These are phyloP conservation scores for Colletotrichum brevisporum DNA, from an alignment of 2,329 filamentous ascomycete genomes.

Conservation along the genomic window DNA sequence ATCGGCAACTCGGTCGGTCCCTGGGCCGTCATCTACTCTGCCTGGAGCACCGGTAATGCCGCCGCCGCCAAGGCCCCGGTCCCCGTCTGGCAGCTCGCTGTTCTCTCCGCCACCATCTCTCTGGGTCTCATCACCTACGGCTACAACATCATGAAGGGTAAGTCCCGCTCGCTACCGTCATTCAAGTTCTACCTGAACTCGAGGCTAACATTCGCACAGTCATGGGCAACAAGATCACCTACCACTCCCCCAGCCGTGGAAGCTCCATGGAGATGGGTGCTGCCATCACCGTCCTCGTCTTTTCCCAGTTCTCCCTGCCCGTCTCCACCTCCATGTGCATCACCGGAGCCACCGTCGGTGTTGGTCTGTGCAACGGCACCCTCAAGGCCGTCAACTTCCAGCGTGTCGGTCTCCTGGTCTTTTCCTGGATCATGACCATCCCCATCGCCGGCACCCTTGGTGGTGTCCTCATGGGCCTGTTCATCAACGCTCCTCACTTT, in stretches of 20 bases:
- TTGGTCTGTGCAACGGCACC: constrained; percentile 82
- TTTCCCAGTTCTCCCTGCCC: constrained; percentile 81
- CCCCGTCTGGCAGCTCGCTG: constrained; percentile 82
- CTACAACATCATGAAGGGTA: constrained; percentile 88
- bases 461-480: constrained; percentile 56
- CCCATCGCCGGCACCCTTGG: constrained; percentile 59
- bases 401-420: constrained; percentile 75
- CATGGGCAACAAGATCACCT: constrained; percentile 87
- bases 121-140: constrained; percentile 81
- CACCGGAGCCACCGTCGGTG: constrained; percentile 83
- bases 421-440: constrained; percentile 74
- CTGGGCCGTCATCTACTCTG: constrained; percentile 79
- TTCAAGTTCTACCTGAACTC: no score
- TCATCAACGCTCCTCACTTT: constrained; percentile 54
- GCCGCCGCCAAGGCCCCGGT: constrained; percentile 75
- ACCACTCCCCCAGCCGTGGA: constrained; percentile 70
- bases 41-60: constrained; percentile 75
- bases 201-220: constrained; percentile 58
- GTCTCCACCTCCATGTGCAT: constrained; percentile 87
- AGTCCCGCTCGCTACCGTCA: constrained; percentile 43
- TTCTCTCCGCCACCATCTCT: constrained; percentile 74
- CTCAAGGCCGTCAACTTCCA: constrained; percentile 82
- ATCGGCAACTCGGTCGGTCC: constrained; percentile 79
- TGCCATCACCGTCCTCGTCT: constrained; percentile 81
- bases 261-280: constrained; percentile 87